phyloP scores from a whole-genome alignment of 805 yeast species.

The Komagataella mondaviorum region DNA sequence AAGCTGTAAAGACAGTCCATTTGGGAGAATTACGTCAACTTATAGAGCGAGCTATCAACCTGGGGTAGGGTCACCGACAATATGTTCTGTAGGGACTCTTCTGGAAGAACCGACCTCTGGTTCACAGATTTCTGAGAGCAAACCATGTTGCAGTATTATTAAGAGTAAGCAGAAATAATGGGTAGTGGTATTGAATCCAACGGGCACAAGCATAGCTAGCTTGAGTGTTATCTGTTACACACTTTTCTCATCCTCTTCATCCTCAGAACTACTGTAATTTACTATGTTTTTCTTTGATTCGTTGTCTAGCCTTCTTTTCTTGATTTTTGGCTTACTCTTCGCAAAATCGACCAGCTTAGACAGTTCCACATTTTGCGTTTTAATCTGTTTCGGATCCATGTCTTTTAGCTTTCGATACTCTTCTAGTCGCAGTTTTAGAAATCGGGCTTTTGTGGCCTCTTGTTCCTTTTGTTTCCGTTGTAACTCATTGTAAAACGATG shows the following conservation, averaged over 20 bases:
- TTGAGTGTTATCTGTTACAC: too few relatives aligned
- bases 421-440: background rate
- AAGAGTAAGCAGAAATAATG: too few relatives aligned
- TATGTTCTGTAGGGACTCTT: too few relatives aligned
- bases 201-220: too few relatives aligned
- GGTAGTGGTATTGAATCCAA: too few relatives aligned
- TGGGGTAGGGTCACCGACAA: too few relatives aligned
- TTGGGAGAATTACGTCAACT: too few relatives aligned
- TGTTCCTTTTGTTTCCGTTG: background rate
- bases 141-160: too few relatives aligned
- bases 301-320: background rate
- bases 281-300: background rate
- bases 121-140: too few relatives aligned
- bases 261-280: background rate
- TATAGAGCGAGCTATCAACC: too few relatives aligned
- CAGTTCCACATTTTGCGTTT: background rate
- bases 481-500: slow-evolving; percentile 1
- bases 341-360: background rate
- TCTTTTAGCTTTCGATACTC: background rate
- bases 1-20: too few relatives aligned
- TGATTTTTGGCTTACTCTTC: background rate
- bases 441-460: background rate
- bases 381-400: background rate
- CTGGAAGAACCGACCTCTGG: too few relatives aligned
- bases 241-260: background rate